Conservation (phyloP, 129 eudicot species). For the Daucus carota region DNA sequence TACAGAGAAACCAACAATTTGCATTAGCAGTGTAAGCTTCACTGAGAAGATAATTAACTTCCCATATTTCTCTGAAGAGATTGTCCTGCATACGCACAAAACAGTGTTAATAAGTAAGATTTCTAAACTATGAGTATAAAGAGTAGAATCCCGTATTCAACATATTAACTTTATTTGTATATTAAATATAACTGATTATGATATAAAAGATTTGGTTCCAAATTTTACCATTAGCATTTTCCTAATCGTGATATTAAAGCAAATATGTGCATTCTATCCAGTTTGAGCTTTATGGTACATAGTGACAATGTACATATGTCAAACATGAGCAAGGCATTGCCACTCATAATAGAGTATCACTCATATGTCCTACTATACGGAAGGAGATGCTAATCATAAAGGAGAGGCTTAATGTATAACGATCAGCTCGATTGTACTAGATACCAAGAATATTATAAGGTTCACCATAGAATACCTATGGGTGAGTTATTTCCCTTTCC, state of each 20-base stretch:
- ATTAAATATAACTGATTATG: not conserved
- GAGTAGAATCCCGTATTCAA: not conserved
- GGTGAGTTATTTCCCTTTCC: not conserved
- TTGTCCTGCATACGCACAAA: constrained; percentile 49
- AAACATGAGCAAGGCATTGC: not conserved
- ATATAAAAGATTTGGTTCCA: not conserved
- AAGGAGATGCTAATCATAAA: not conserved
- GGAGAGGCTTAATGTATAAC: not conserved
- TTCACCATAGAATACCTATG: not conserved
- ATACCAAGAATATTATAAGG: not conserved
- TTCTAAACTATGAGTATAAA: not conserved
- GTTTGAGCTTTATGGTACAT: not conserved
- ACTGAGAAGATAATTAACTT: constrained; percentile 46
- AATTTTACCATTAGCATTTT: not conserved
- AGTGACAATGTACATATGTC: not conserved
- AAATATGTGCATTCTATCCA: no score
- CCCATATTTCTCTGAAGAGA: constrained; percentile 62
- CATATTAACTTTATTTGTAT: not conserved
- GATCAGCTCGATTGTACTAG: not conserved
- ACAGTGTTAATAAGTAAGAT: not conserved
- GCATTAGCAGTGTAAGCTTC: constrained; percentile 68
- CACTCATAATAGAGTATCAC: not conserved
- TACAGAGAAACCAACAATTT: constrained; percentile 60
- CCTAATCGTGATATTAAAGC: no score
- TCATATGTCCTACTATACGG: not conserved